phyloP scores from a whole-genome alignment of 1,284 basidiomycete genomes.

The Tilletia horrida region DNA sequence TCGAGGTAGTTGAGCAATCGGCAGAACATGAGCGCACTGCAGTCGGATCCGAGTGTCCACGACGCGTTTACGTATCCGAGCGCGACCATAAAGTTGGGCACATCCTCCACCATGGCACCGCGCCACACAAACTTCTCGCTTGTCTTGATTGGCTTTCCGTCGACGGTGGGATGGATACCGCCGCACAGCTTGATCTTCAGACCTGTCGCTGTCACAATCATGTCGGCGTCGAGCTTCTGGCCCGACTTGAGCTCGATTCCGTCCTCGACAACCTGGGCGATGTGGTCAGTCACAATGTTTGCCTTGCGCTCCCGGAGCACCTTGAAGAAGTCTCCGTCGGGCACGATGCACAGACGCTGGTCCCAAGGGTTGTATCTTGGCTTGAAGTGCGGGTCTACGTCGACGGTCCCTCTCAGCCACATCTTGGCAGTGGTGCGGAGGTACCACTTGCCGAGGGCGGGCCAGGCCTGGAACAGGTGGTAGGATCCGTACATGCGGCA shows the following conservation, averaged over 20 bases:
- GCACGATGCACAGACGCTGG: constrained; percentile 51
- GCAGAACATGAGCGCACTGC: constrained; percentile 42
- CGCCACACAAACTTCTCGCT: constrained; percentile 45
- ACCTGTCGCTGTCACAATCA: constrained; percentile 54
- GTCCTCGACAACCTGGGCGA: constrained; percentile 43
- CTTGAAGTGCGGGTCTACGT: constrained; percentile 54
- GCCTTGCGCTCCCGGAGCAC: constrained; percentile 48
- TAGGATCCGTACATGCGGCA: constrained; percentile 46
- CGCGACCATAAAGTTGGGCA: constrained; percentile 46
- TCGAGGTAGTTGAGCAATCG: constrained; percentile 36
- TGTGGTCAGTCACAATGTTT: constrained; percentile 51
- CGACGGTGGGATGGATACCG: constrained; percentile 36
- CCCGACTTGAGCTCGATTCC: constrained; percentile 47
- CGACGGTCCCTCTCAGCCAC: constrained; percentile 44
- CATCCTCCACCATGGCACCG: constrained; percentile 49
- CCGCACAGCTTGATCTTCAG: constrained; percentile 49
- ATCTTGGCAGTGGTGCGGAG: constrained; percentile 31
- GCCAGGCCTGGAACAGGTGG: constrained; percentile 48
- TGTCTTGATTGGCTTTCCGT: constrained; percentile 35
- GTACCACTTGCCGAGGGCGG: constrained; percentile 33
- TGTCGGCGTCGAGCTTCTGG: constrained; percentile 46
- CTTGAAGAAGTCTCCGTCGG: constrained; percentile 54
- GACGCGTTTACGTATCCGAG: constrained; percentile 54
- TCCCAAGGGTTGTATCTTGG: constrained; percentile 55
- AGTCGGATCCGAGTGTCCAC: constrained; percentile 52